These are phyloP conservation scores for Venturiaceae sp. DNA, from an alignment of 2,329 filamentous ascomycete genomes.

Conservation along the genomic window DNA sequence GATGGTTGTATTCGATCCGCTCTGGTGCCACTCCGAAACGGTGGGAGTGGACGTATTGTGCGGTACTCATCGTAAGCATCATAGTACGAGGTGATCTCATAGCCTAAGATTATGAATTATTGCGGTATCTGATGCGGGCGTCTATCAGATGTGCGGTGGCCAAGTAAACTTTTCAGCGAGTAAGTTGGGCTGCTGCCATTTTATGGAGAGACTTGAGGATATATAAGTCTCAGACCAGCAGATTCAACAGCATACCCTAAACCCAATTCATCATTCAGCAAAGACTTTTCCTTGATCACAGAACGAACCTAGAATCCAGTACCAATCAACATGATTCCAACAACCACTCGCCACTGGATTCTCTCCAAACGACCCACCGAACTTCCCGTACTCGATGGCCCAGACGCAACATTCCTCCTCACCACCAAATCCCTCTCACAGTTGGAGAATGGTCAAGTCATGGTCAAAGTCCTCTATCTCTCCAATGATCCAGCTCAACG, in stretches of 20 bases:
- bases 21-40: too few species aligned
- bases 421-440: not conserved
- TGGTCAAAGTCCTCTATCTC: conserved; percentile 1
- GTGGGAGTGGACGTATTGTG: too few species aligned
- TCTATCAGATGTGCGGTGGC: not conserved
- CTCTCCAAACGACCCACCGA: not conserved
- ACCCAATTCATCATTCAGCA: too few species aligned
- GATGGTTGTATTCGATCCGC: not conserved
- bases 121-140: too few species aligned
- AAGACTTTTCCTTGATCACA: too few species aligned
- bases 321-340: not conserved
- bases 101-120: not conserved
- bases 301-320: too few species aligned
- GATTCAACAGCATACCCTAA: too few species aligned
- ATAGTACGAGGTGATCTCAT: not conserved
- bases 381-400: not conserved
- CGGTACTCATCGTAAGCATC: not conserved
- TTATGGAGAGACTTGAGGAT: not conserved
- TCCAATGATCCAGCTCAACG: conserved; percentile 3
- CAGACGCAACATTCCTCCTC: not conserved
- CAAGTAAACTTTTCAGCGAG: not conserved
- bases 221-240: too few species aligned
- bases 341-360: not conserved
- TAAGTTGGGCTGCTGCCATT: not conserved
- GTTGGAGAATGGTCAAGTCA: not conserved